These are phyloP conservation scores for Lactarius psammicola DNA, from an alignment of 768 basidiomycete species.

Conservation along the genomic window DNA sequence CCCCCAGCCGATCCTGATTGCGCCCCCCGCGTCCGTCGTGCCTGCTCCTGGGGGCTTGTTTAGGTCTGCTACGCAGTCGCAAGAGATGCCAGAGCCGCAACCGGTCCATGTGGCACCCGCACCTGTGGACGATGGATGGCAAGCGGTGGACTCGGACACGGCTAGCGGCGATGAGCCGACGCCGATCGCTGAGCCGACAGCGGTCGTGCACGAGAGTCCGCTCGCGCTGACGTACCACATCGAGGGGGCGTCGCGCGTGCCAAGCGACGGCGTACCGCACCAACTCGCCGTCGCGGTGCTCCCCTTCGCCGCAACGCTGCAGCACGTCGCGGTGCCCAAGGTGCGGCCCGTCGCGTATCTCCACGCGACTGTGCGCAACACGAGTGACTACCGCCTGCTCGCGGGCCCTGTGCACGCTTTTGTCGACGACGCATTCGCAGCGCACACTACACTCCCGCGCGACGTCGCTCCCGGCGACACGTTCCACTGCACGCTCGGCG, in stretches of 20 bases:
- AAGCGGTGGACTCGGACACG: not conserved
- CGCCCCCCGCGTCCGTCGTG: no score
- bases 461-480: slow-evolving; percentile 50
- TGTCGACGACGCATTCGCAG: slow-evolving; percentile 55
- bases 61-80: not conserved
- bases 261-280: slow-evolving; percentile 55
- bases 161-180: not conserved
- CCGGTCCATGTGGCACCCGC: no score
- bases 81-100: no score
- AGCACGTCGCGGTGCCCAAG: slow-evolving; percentile 51
- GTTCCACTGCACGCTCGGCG: slow-evolving; percentile 56
- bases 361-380: slow-evolving; percentile 49
- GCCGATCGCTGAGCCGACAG: slow-evolving; percentile 38
- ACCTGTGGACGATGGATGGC: not conserved
- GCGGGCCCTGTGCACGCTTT: slow-evolving; percentile 55
- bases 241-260: slow-evolving; percentile 50
- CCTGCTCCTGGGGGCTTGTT: not conserved
- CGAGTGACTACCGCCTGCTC: slow-evolving; percentile 54
- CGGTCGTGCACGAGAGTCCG: slow-evolving; percentile 52
- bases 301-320: slow-evolving; percentile 45
- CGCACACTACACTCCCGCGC: slow-evolving; percentile 48
- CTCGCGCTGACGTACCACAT: slow-evolving; percentile 53
- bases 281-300: slow-evolving; percentile 52
- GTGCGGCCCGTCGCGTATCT: slow-evolving; percentile 50
- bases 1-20: no score